Evolutionary conservation across 1,139 yeast genomes (phyloP).

Genomic region (Lodderomyces oxycetoniae): DNA sequence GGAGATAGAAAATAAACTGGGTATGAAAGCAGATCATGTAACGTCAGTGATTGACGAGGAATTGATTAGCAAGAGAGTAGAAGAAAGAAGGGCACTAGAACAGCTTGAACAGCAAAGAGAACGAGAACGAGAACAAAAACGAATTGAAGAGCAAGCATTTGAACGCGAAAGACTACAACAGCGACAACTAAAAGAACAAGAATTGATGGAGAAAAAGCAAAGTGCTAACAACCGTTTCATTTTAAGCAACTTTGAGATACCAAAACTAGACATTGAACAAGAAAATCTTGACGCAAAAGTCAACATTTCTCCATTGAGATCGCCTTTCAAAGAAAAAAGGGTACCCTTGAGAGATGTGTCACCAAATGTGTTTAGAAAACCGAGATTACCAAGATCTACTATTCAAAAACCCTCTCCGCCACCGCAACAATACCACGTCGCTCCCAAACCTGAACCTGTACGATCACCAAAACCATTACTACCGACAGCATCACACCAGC

Average conservation of each 20-base stretch:
- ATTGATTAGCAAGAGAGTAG: slow-evolving; percentile 26
- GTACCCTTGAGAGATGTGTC: slow-evolving; percentile 15
- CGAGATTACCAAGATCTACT: slow-evolving; percentile 13
- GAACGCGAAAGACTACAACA: slow-evolving; percentile 9
- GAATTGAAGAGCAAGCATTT: background rate
- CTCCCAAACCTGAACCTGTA: background rate
- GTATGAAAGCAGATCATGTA: slow-evolving; percentile 12
- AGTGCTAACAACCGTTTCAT: background rate
- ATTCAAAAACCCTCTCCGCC: slow-evolving; percentile 1
- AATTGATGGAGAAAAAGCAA: slow-evolving; percentile 7
- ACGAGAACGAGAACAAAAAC: slow-evolving; percentile 1
- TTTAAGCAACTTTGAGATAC: too few species aligned
- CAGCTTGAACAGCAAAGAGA: background rate
- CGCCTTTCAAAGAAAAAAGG: slow-evolving; percentile 10
- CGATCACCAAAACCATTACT: background rate
- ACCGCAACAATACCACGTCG: background rate
- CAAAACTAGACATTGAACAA: too few species aligned
- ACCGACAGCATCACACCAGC: slow-evolving; percentile 2
- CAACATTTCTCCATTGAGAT: slow-evolving; percentile 4
- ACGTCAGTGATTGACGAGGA: slow-evolving; percentile 18
- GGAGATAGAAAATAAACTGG: slow-evolving; percentile 10
- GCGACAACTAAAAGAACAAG: slow-evolving; percentile 20
- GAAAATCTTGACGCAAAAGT: background rate
- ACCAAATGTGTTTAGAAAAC: slow-evolving; percentile 16
- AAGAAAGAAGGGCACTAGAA: slow-evolving; percentile 11